These are phyloP conservation scores for Cytospora mali DNA, from an alignment of 2,329 filamentous ascomycete species.

Conservation along the genomic window DNA sequence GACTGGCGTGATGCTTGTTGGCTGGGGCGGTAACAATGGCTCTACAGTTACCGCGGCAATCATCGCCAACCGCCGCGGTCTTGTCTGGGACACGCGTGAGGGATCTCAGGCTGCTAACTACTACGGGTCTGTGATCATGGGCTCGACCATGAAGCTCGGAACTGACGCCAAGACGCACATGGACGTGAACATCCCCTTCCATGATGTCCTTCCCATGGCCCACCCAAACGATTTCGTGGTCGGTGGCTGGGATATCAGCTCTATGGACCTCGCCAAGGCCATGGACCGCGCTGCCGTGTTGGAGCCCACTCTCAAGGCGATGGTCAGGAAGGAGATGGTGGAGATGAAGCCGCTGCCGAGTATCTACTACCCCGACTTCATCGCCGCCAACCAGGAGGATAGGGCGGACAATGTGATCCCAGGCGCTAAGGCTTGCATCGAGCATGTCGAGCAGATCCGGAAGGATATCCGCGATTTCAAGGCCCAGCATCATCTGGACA, in stretches of 20 bases:
- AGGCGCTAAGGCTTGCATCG: conserved; percentile 80
- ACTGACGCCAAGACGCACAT: conserved; percentile 79
- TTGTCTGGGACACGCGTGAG: conserved; percentile 93
- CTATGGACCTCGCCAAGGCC: conserved; percentile 82
- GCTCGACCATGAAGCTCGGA: conserved; percentile 95
- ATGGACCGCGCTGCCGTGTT: conserved; percentile 97
- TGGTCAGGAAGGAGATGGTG: conserved; percentile 91
- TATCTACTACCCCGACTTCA: conserved; percentile 99
- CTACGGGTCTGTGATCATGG: conserved; percentile 97
- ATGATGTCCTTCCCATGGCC: conserved; percentile 91
- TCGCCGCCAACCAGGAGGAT: conserved; percentile 96
- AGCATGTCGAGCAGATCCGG: conserved; percentile 90
- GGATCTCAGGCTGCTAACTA: conserved; percentile 87
- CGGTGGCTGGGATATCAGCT: conserved; percentile 97
- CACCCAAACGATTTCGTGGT: conserved; percentile 95
- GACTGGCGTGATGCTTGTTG: conserved; percentile 95
- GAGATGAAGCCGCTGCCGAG: conserved; percentile 86
- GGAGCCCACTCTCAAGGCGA: conserved; percentile 88
- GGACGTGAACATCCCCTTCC: conserved; percentile 96
- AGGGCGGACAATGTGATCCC: conserved; percentile 88
- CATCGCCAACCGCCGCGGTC: conserved; percentile 85
- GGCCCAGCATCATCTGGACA: conserved; percentile 79
- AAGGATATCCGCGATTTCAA: conserved; percentile 96
- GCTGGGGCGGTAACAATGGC: conserved; percentile 97
- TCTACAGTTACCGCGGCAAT: conserved; percentile 97